Evolutionary conservation across 2,329 filamentous ascomycete genomes (phyloP), one percentile per base, ranked within the genome.

Genomic region (Botrytis medusae): DNA sequence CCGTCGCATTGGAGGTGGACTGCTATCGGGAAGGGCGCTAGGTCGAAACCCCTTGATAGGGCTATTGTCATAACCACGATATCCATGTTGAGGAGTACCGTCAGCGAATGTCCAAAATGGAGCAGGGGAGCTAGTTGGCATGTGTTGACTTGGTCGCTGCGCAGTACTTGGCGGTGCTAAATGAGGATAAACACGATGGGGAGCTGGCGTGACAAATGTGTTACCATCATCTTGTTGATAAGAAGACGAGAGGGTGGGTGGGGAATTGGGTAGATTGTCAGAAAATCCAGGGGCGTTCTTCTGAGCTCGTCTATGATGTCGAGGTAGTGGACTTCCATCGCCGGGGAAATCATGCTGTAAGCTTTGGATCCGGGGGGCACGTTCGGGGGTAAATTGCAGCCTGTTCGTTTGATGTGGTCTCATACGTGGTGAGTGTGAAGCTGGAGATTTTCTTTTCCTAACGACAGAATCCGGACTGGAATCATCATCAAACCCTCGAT

Each of bases 41-140:
- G 81, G 79, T 46, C 69, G 70, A 42, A 71, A 74, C 40, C 76
- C 78, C 79, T 90, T 90, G 12, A 86, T 86, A 2, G 90, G 90
- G 78, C 89, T 91, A 59, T 87, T 80, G 74, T 91, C 89, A 73
- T 88, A 89, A 16, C 29, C 60, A 77, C 22, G 85, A 83, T 77
- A 85, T 85, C 76, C 78, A 73, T 76, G 80, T 71, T 92, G 84
- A 2, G 93, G 93, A 2, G 92, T 95, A 81, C 90, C 93, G 40
- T 89, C 88, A 74, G 92, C 90, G 82, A 93, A 96, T 81, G 93
- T 94, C 93, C 93, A 97, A 82, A 97, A 96, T 0, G 93, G 93
- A 1, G 93, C 93, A 0, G 93, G 93, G 46, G 92, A 94, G 77
- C 91, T 94, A 63, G 93, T 94, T 48, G 93, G 92, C 88, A 95